Evolutionary conservation across 371 early-diverging fungal species (phyloP), one percentile per base, ranked within the genome.

Genomic region (Catenaria anguillulae): DNA sequence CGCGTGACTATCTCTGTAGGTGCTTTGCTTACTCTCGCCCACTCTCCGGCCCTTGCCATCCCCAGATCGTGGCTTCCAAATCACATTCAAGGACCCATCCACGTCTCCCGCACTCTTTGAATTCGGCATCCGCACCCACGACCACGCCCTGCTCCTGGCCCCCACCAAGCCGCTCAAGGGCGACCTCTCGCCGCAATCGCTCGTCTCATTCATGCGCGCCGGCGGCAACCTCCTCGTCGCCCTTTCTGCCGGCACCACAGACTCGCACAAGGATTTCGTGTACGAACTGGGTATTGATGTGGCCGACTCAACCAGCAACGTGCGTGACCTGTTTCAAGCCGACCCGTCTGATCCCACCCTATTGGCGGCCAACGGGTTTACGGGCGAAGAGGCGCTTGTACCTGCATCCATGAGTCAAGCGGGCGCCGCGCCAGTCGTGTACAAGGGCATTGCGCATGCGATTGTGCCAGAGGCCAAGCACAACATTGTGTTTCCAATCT

Each of bases 221-320:
- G 96, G 95, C 40, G 97, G 96, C n/a, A 96, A 94, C 69, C 70
- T 94, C 45, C 63, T 97, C 13, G 65, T 91, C 24, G 88, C 86
- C 2, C 80, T 79, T 2, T 75, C 79, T 12, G 63, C 79, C 45
- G 76, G 79, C 52, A 66, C 86, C 24, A 79, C 83, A n/a, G 84
- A 81, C 42, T 70, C 77, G 15, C 64, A 87, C n/a, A 83, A 87
- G 21, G 87, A 88, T 58, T 71, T 97, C 40, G 86, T 84, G 21
- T 71, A 78, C 65, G 93, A 95, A 69, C 90, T 94, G 66, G 88
- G 88, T 59, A 81, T 89, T 34, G 86, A 87, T 54, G 65, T 78
- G 63, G 73, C 74, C 56, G 69, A 77, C 46, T n/a, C n/a, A n/a
- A 31, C 56, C 17, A 58, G 70, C 33, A 75, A 79, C 4, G 59